Percentiles rank a stretch among this genome's conserved stretches.
phyloP scores from a whole-genome alignment of 805 yeast genomes.

The Candida germanica region DNA sequence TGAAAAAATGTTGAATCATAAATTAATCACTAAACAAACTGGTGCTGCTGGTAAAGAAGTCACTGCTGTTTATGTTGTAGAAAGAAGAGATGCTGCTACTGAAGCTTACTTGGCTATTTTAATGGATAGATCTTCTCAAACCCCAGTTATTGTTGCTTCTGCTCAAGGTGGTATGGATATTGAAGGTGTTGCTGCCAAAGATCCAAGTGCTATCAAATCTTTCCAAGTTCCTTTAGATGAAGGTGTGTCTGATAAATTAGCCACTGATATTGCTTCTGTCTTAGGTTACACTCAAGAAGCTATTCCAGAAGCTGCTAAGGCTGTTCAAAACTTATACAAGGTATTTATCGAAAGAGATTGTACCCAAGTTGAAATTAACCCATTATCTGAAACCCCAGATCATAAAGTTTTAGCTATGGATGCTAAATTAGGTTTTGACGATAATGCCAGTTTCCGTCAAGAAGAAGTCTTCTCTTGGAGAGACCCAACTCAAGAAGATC shows the following conservation, averaged over 20 bases:
- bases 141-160: slow-evolving; percentile 92
- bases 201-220: slow-evolving; percentile 89
- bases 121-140: slow-evolving; percentile 88
- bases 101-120: slow-evolving; percentile 95
- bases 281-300: slow-evolving; percentile 82
- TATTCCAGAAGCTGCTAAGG: slow-evolving; percentile 79
- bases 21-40: slow-evolving; percentile 95
- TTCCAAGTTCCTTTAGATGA: slow-evolving; percentile 71
- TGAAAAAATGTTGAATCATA: slow-evolving; percentile 85
- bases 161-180: slow-evolving; percentile 99
- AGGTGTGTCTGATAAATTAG: slow-evolving; percentile 79
- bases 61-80: slow-evolving; percentile 92
- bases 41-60: slow-evolving; percentile 97
- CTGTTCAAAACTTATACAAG: slow-evolving; percentile 82
- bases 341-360: slow-evolving; percentile 91
- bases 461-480: slow-evolving; percentile 94
- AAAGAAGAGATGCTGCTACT: slow-evolving; percentile 88
- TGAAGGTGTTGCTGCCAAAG: slow-evolving; percentile 93
- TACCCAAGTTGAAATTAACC: slow-evolving; percentile 98
- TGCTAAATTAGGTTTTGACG: slow-evolving; percentile 98
- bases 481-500: slow-evolving; percentile 96
- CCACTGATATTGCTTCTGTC: slow-evolving; percentile 69
- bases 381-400: slow-evolving; percentile 89
- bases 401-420: slow-evolving; percentile 95
- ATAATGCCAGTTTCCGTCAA: slow-evolving; percentile 94